Percentiles rank a stretch among this genome's conserved stretches.
phyloP scores from a whole-genome alignment of 108 stramenopile species.

The Pinguiococcus pyrenoidosus region DNA sequence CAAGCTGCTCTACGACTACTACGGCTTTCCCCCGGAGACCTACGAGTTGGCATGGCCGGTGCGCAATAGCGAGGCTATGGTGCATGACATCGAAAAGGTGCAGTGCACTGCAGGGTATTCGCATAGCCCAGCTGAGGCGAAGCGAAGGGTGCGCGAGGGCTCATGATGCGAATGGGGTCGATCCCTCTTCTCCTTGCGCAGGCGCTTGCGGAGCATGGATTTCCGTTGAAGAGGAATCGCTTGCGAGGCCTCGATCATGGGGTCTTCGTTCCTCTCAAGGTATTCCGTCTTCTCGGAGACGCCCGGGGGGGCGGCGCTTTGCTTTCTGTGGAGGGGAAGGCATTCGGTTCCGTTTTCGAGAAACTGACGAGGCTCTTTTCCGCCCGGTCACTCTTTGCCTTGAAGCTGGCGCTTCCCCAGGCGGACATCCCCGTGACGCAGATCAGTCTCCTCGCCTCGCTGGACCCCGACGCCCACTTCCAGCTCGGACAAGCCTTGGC shows the following conservation, averaged over 20 bases:
- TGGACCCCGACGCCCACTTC: conserved; percentile 35
- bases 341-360: no score
- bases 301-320: no score
- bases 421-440: conserved; percentile 62
- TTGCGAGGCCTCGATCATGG: conserved; percentile 68
- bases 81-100: no score
- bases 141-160: conserved; percentile 38
- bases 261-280: conserved; percentile 64
- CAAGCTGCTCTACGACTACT: conserved; percentile 54
- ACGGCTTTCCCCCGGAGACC: conserved; percentile 56
- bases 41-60: conserved; percentile 47
- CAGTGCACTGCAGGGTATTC: no score
- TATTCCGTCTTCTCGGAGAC: no score
- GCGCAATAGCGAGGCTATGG: no score
- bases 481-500: conserved; percentile 47
- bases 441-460: conserved; percentile 26
- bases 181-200: no score
- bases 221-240: conserved; percentile 14
- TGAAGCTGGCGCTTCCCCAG: conserved; percentile 57
- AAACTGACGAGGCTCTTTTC: no score
- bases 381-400: no score
- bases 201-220: conserved; percentile 34
- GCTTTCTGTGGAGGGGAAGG: no score
- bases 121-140: conserved; percentile 53
- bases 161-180: conserved; percentile 24